Evolutionary conservation across 306 rosid genomes (phyloP).

Genomic region (Fragaria ananassa): DNA sequence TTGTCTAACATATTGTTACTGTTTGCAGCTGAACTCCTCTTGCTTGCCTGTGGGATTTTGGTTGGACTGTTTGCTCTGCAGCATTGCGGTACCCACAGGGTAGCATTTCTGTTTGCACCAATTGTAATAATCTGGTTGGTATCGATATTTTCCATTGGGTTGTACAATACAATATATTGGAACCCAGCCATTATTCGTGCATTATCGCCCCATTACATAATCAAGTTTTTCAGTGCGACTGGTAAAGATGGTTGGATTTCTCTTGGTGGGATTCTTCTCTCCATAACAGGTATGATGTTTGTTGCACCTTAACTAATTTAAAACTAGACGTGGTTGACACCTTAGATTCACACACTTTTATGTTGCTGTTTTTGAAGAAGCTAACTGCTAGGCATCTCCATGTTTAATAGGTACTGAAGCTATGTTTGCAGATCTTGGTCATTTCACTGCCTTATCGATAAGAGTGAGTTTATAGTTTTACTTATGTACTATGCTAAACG

Average conservation of each 20-base stretch:
- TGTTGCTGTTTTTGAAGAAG: slow-evolving; percentile 5
- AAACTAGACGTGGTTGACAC: slow-evolving; percentile 1
- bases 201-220: slow-evolving; percentile 63
- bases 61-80: slow-evolving; percentile 86
- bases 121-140: slow-evolving; percentile 69
- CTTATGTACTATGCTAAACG: slow-evolving; percentile 4
- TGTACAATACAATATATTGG: slow-evolving; percentile 70
- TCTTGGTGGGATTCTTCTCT: slow-evolving; percentile 83
- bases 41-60: slow-evolving; percentile 80
- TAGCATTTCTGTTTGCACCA: slow-evolving; percentile 78
- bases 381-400: slow-evolving; percentile 17
- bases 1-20: neutral
- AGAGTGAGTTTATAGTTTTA: slow-evolving; percentile 51
- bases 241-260: slow-evolving; percentile 87
- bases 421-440: slow-evolving; percentile 94
- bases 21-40: slow-evolving; percentile 57
- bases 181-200: slow-evolving; percentile 62
- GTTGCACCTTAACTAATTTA: slow-evolving; percentile 14
- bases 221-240: slow-evolving; percentile 60
- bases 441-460: slow-evolving; percentile 76
- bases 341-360: neutral
- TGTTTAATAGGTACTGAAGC: slow-evolving; percentile 73
- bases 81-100: slow-evolving; percentile 83
- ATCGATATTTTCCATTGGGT: slow-evolving; percentile 65
- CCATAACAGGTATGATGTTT: slow-evolving; percentile 67